Base-by-base conservation (phyloP, 2,329 filamentous ascomycete genomes). In the Xylaria polymorpha region DNA sequence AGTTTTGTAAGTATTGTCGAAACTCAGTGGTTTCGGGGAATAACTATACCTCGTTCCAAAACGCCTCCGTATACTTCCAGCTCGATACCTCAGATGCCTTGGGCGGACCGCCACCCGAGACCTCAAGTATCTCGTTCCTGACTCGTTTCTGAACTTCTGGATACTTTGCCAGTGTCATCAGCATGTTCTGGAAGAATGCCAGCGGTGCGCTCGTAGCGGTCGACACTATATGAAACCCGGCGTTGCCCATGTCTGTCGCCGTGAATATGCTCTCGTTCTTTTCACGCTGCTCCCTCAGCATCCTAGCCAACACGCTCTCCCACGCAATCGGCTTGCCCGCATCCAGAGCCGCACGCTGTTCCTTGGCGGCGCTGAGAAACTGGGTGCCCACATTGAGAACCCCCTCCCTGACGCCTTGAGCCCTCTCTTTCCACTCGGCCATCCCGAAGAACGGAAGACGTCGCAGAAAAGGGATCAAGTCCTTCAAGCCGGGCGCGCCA, bases 191-290 rank as follows among this genome's bases (percentile, higher is more conserved):
- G 10, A 41, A 43, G 8, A 22, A 9, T 20, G 55, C 55, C 15
- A 57, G 10, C 3, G 37, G 20, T 20, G 55, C 35, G 37, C 20
- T 57, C 12, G 55, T 57, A 25, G 55, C 37, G 1, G 55, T 25
- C 25, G 55, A 41, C 25, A 57, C 37, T 20, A 57, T 57, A 35
- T 57, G 55, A 57, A 57, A 57, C n/a, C 14, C 55, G 18, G 55
- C 20, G n/a, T 57, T 57, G 15, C 55, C 55, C 37, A 57, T 41
- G 25, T 57, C 37, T 15, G 18, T 57, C 14, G 4, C 55, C 20
- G 55, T 41, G 55, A 57, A 57, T n/a, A 57, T 57, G 7, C 22
- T 4, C 25, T 57, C 55, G 4, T 25, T 43, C 20, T 57, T 57
- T 35, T 57, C 55, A 20, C 55, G 55, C 37, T 57, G 18, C 37